Evolutionary conservation across 345 rosid genomes (phyloP).

Genomic region (Salix suchowensis): DNA sequence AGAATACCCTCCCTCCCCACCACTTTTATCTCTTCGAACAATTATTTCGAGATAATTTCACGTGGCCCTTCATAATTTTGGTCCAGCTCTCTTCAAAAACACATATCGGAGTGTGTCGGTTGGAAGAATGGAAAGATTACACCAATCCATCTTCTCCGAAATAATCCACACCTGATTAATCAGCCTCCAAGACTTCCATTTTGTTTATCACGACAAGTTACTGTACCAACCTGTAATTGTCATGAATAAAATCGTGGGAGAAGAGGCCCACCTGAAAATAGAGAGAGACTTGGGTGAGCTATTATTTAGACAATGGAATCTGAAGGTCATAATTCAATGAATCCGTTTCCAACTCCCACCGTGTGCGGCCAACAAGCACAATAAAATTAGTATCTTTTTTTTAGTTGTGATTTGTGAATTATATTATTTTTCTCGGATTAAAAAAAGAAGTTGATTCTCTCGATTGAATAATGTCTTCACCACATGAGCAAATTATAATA

Average conservation of each 20-base stretch:
- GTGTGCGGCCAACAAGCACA: no score
- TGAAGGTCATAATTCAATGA: conserved; percentile 20
- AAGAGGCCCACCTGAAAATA: neutral
- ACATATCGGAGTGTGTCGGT: neutral
- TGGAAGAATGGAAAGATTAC: neutral
- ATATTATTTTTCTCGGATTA: neutral
- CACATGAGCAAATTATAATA: neutral
- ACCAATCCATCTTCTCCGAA: neutral
- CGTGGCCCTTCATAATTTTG: conserved; percentile 22
- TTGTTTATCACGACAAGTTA: neutral
- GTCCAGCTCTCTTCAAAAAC: neutral
- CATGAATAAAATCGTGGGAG: neutral
- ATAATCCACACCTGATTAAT: neutral
- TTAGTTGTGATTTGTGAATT: no score
- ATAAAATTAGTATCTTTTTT: no score
- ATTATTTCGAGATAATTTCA: conserved; percentile 26
- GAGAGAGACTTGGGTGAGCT: neutral
- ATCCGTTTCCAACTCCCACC: neutral
- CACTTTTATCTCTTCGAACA: neutral
- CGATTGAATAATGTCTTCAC: neutral
- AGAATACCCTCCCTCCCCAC: neutral
- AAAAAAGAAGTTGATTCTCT: neutral
- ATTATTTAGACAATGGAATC: neutral
- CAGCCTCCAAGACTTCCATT: neutral
- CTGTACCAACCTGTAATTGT: neutral